Evolutionary conservation across 2,329 filamentous ascomycete species (phyloP).

Genomic region (Fusarium irregulare): DNA sequence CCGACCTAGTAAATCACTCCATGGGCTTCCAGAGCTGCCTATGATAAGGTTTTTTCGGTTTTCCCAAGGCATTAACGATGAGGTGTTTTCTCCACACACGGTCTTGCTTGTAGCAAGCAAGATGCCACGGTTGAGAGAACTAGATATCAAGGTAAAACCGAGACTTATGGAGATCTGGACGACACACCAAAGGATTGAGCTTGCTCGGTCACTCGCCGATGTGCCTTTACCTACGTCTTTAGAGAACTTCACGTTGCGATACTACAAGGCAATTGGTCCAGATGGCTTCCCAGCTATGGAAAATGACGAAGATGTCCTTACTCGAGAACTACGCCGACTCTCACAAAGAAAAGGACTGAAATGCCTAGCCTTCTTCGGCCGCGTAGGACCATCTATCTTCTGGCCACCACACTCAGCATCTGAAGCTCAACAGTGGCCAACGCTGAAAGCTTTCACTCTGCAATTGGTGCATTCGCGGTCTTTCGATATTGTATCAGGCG

Average conservation of each 20-base stretch:
- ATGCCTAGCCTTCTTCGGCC: not conserved
- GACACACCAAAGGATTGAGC: not conserved
- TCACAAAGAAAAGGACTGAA: conserved; percentile 2
- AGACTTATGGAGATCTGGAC: too few relatives aligned
- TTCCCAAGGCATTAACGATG: accelerated
- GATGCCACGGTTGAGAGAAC: conserved; percentile 3
- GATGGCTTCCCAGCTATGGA: not conserved
- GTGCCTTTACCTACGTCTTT: conserved; percentile 1
- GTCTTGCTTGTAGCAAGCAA: conserved; percentile 4
- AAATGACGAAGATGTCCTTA: not conserved
- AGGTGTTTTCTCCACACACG: not conserved
- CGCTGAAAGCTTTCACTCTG: conserved; percentile 1
- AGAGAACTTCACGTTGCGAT: not conserved
- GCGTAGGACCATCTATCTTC: conserved; percentile 3
- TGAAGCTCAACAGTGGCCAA: conserved; percentile 5
- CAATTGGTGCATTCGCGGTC: accelerated
- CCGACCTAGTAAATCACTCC: not conserved
- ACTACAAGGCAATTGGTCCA: not conserved
- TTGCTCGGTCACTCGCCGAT: not conserved
- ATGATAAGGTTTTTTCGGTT: not conserved
- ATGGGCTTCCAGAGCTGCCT: conserved; percentile 6
- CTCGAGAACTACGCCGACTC: not conserved
- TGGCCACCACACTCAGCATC: conserved; percentile 2
- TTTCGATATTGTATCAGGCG: too few relatives aligned
- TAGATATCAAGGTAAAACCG: not conserved